Base-by-base conservation (phyloP, 2,329 filamentous ascomycete genomes). In the Ascosphaera acerosa region DNA sequence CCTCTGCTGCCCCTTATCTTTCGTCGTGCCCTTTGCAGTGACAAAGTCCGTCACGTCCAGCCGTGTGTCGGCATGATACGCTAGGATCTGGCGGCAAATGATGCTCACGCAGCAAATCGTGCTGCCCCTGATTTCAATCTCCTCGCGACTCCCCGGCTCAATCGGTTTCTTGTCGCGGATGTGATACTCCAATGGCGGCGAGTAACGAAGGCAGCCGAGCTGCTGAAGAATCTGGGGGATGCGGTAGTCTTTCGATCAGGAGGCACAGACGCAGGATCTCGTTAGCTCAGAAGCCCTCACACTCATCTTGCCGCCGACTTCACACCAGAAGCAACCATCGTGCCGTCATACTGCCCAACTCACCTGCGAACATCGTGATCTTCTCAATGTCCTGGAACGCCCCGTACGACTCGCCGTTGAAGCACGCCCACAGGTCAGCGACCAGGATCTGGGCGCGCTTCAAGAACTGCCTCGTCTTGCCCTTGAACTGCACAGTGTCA, bases 91-190 rank as follows among this genome's bases (percentile, higher is more conserved):
- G 19, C 74, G 64, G 32, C 70, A 62, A 38, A 97, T 74, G 38
- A 92, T 56, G 50, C 97, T 87, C 1, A 94, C 76, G 37, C 78
- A 87, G 82, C 84, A 94, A 40, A 97, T 91, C 44, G 77, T 91
- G 47, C 81, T 87, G 10, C 78, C 84, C 52, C 87, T 66, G 19
- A 97, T 58, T 45, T 97, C 82, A 37, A 91, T 54, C 46, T 97
- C 87, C 66, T 76, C 84, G 7, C 57, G 61, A 32, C 71, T 66
- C 0, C 81, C 82, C 31, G 68, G 68, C 34, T 73, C 61, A 15
- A 97, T 64, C 2, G 62, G 45, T 38, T 71, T 62, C 32, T 66
- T 62, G 17, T 61, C 58, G 18, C 64, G 62, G 42, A 97, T 72
- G 10, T 71, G 63, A 19, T 63, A 60, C 31, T 81, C 70, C 28